Base-by-base conservation (phyloP, 768 basidiomycete species). In the Ramaria sp. region DNA sequence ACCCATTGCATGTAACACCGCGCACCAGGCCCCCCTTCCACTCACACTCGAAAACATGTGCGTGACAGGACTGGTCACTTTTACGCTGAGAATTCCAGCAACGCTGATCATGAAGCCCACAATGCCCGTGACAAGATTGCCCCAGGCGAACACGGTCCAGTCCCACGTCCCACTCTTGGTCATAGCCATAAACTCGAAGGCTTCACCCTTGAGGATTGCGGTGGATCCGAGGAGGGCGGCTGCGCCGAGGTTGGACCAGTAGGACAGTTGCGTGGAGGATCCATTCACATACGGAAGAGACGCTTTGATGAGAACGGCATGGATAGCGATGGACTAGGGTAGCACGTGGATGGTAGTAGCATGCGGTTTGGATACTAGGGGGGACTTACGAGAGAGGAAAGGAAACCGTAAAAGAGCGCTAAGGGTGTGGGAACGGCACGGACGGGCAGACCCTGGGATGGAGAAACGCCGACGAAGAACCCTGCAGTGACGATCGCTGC, bases 11-110 rank as follows among this genome's bases (percentile, higher is more conserved):
- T n/a, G n/a, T n/a, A n/a, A n/a, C n/a, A n/a, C n/a, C n/a, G n/a
- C n/a, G n/a, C n/a, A n/a, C n/a, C n/a, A n/a, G n/a, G n/a, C n/a
- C n/a, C n/a, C n/a, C n/a, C n/a, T n/a, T n/a, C n/a, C 16, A 51
- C 50, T 32, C 18, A 51, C 51, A 12, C 71, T 69, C 8, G 69
- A 70, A 56, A 72, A 64, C 71, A 73, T 75, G 58, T 75, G 73
- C 20, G 72, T 71, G 44, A 73, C 69, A 15, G 73, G 73, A 16
- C 70, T 71, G 7, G 73, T 75, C 39, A 73, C 71, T 59, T 75
- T 75, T 65, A 75, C 73, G 44, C 67, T 69, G 12, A 75, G 60
- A 61, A 75, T 70, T 0, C 70, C 69, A 7, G 73, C 73, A 39
- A 75, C 60, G 56, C 69, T 69, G 52, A 75, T 73, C 44, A 75